A percentile compares a stretch with the other conserved stretches of the same genome.
These are phyloP conservation scores for Epichloe coenophiala DNA, from an alignment of 2,329 filamentous ascomycete species.

Conservation along the genomic window DNA sequence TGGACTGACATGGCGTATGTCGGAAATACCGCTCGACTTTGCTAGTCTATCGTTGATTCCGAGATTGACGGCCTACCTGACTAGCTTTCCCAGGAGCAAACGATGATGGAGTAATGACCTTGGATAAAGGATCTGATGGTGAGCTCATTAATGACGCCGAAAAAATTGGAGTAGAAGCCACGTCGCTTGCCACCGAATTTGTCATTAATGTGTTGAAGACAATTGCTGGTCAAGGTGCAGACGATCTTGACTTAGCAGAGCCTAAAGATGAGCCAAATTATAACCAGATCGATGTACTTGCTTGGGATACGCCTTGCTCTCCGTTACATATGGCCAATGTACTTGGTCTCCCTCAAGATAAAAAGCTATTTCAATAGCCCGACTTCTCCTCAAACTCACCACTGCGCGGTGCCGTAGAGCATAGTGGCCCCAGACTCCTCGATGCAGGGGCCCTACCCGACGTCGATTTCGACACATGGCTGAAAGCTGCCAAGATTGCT, in stretches of 20 bases:
- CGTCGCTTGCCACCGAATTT: conserved; percentile 51
- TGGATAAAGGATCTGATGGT: conserved; percentile 24
- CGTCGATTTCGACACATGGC: too few relatives aligned
- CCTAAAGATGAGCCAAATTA: conserved; percentile 56
- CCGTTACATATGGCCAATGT: conserved; percentile 70
- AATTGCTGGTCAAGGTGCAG: conserved; percentile 13
- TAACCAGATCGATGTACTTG: conserved; percentile 63
- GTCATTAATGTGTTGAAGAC: conserved; percentile 53
- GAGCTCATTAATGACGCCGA: conserved; percentile 32
- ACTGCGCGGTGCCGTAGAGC: too few relatives aligned
- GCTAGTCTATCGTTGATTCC: conserved; percentile 66
- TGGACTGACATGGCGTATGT: conserved; percentile 91
- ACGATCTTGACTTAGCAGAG: conserved; percentile 37
- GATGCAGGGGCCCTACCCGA: too few relatives aligned
- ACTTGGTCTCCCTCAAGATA: conserved; percentile 44
- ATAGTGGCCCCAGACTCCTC: too few relatives aligned
- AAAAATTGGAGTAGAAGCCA: conserved; percentile 36
- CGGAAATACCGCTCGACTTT: conserved; percentile 62
- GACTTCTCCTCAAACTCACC: too few relatives aligned
- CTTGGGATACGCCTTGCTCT: conserved; percentile 65
- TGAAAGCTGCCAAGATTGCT: too few relatives aligned
- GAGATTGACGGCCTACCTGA: conserved; percentile 57
- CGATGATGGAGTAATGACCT: conserved; percentile 48
- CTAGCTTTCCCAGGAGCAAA: conserved; percentile 55
- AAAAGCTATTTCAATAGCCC: conserved; percentile 53